Evolutionary conservation across 495 filamentous ascomycete species (phyloP), one percentile per base, ranked within the genome.

Genomic region (Tuber microsphaerosporum): DNA sequence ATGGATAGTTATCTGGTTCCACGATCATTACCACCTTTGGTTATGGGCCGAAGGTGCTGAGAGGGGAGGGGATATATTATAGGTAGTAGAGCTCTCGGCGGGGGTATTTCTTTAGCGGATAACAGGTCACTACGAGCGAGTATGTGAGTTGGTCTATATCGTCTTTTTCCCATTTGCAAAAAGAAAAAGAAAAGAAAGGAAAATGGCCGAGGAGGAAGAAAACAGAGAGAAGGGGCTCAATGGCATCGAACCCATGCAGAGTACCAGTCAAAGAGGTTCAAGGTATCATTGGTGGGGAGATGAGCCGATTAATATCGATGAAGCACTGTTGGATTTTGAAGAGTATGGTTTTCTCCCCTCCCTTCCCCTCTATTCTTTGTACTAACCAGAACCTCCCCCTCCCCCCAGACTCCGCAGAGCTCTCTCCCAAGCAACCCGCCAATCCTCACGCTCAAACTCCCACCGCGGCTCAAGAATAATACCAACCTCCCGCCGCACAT

Each of bases 321-420:
- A 69, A 43, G 81, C 81, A 14, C 71, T 78, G n/a, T 73, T 74
- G 44, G 81, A 82, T 16, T 82, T 78, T 16, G 77, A 82, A 74
- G 81, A 80, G 81, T 82, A 73, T 31, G 9, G 19, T n/a, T 51
- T 5, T 51, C 48, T 9, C 70, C 19, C 41, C 19, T 16, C 46
- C 34, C 20, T 41, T 69, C 16, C 31, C 19, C 37, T 48, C 34
- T 22, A 9, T 14, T 31, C 51, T 3, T 5, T n/a, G 74, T 8
- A 10, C 10, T 39, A 17, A 46, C 34, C 70, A 37, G 34, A 37
- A 37, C 34, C 34, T n/a, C n/a, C 34, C 34, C 34, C 34, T 37
- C 19, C 48, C 48, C 43, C 39, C 20, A 81, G 79, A 43, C 74
- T 82, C 45, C 80, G 80, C 6, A 75, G 69, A 68, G 75, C 75